A percentile compares a stretch with the other conserved stretches of the same genome.
Evolutionary conservation across 441 rosid species (phyloP).

Genomic region (Gossypium schwendimanii): DNA sequence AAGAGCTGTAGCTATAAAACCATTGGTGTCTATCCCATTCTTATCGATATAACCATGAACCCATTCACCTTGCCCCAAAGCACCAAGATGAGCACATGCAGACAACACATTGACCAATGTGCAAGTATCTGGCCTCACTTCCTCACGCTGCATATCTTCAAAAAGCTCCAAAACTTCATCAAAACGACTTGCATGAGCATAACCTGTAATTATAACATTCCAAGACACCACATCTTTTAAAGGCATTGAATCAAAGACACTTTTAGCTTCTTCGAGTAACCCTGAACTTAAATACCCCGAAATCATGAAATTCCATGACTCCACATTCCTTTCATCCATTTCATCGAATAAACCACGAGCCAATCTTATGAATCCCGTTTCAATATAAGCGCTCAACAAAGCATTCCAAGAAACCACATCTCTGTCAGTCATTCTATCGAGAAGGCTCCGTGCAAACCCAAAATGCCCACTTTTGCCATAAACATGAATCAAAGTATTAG

Average conservation of each 20-base stretch:
- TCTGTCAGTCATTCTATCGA: conserved; percentile 40
- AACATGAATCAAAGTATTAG: conserved; percentile 32
- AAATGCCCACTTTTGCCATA: conserved; percentile 26
- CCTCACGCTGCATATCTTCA: conserved; percentile 24
- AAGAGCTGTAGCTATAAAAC: conserved; percentile 32
- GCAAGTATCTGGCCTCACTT: conserved; percentile 29
- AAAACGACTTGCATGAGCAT: conserved; percentile 24
- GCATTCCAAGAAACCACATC: conserved; percentile 46
- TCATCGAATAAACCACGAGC: conserved; percentile 28
- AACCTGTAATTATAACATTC: conserved; percentile 36
- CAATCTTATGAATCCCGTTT: conserved; percentile 13
- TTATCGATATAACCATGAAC: conserved; percentile 27
- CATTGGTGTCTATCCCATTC: conserved; percentile 23
- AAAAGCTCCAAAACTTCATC: conserved; percentile 32
- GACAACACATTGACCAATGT: conserved; percentile 36
- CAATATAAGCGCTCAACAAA: conserved; percentile 22
- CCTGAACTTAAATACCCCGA: conserved; percentile 32
- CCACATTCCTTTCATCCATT: conserved; percentile 36
- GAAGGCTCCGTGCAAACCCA: conserved; percentile 32
- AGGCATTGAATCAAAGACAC: conserved; percentile 30
- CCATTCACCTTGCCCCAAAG: conserved; percentile 37
- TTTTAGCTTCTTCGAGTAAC: conserved; percentile 29
- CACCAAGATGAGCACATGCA: conserved; percentile 39
- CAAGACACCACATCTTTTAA: conserved; percentile 38
- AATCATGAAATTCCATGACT: conserved; percentile 55